phyloP scores from a whole-genome alignment of 2,329 filamentous ascomycete genomes.

The Colletotrichum truncatum region DNA sequence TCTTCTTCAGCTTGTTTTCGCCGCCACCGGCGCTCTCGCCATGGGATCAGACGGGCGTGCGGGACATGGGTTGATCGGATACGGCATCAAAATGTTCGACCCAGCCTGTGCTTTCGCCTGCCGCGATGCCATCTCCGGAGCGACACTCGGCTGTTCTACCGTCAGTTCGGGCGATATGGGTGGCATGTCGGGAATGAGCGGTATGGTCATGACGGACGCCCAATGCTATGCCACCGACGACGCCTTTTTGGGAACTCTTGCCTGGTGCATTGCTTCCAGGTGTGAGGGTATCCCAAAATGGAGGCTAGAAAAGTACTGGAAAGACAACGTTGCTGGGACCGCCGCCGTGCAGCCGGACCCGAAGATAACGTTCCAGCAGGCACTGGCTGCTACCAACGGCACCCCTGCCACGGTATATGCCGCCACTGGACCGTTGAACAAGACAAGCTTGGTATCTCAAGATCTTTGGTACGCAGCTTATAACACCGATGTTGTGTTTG shows the following conservation, averaged over 20 bases:
- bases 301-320: constrained; percentile 34
- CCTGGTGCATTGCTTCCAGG: constrained; percentile 37
- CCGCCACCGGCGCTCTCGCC: too few relatives aligned
- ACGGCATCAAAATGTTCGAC: constrained; percentile 37
- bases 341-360: constrained; percentile 21
- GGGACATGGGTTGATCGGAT: neutral
- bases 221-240: constrained; percentile 34
- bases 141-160: constrained; percentile 6
- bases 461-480: constrained; percentile 36
- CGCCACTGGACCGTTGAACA: constrained; percentile 36
- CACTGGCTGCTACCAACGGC: constrained; percentile 7
- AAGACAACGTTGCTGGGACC: constrained; percentile 26
- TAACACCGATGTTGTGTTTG: constrained; percentile 21
- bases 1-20: too few relatives aligned
- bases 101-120: constrained; percentile 47
- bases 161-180: neutral
- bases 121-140: constrained; percentile 38
- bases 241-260: constrained; percentile 35
- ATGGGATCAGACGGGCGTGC: neutral
- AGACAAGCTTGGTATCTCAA: constrained; percentile 41
- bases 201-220: constrained; percentile 28
- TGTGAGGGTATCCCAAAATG: constrained; percentile 28
- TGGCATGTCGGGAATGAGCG: neutral
- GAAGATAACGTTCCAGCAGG: constrained; percentile 24
- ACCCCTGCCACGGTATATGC: neutral